These are phyloP conservation scores for Verticillium longisporum DNA, from an alignment of 2,329 filamentous ascomycete genomes.

Conservation along the genomic window DNA sequence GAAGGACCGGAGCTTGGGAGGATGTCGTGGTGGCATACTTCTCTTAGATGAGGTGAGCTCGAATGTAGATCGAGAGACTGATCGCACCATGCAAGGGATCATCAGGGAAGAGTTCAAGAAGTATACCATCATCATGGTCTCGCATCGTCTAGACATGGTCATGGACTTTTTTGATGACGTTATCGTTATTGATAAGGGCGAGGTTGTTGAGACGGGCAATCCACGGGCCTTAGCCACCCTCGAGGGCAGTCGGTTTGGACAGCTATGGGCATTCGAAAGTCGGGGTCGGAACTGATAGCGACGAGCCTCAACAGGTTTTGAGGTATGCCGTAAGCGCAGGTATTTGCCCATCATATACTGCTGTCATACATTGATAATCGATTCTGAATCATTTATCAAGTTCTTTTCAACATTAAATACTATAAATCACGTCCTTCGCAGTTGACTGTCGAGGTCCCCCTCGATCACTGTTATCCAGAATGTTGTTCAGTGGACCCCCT, in stretches of 20 bases:
- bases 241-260: conserved; percentile 20
- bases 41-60: conserved; percentile 36
- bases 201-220: conserved; percentile 26
- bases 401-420: too few species aligned
- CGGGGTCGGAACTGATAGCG: not conserved
- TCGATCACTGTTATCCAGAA: too few species aligned
- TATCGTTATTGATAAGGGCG: conserved; percentile 41
- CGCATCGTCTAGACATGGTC: conserved; percentile 42
- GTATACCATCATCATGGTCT: conserved; percentile 48
- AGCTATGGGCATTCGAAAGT: conserved; percentile 21
- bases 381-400: too few species aligned
- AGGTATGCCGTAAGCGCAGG: too few species aligned
- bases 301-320: too few species aligned
- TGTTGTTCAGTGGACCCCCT: not conserved
- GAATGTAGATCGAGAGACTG: conserved; percentile 33
- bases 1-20: conserved; percentile 17
- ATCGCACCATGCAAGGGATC: conserved; percentile 32
- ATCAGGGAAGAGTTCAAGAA: conserved; percentile 29
- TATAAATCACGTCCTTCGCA: too few species aligned
- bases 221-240: conserved; percentile 9
- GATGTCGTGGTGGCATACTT: conserved; percentile 19
- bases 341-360: too few species aligned
- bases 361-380: too few species aligned
- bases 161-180: conserved; percentile 42
- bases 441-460: too few species aligned